These are phyloP conservation scores for Citrus australasica DNA, from an alignment of 345 rosid genomes.

Conservation along the genomic window DNA sequence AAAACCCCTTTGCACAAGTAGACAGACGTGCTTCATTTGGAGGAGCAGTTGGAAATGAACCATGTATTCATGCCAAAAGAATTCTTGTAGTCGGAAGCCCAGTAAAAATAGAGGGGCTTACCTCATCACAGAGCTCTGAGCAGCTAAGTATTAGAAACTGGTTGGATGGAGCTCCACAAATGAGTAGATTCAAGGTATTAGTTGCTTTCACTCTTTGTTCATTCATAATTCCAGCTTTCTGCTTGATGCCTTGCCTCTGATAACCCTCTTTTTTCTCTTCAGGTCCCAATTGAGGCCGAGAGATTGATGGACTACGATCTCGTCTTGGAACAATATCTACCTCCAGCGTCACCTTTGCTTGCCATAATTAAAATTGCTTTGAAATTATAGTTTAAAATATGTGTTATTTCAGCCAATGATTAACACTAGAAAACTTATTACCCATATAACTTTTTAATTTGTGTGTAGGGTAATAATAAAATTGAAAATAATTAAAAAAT, in stretches of 20 bases:
- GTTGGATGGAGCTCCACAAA: constrained; percentile 76
- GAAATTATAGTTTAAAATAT: no score
- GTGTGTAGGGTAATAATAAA: no score
- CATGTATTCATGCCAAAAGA: constrained; percentile 66
- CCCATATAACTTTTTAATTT: no score
- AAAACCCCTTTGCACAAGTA: no score
- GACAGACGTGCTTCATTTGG: no score
- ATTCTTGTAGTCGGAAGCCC: constrained; percentile 68
- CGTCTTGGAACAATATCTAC: constrained; percentile 69
- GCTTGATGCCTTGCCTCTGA: neutral
- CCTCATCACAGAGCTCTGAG: constrained; percentile 46
- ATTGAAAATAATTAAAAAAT: no score
- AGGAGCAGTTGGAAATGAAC: no score
- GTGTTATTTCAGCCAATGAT: no score
- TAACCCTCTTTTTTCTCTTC: constrained; percentile 1
- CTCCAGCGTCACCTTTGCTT: constrained; percentile 72
- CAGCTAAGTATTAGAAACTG: constrained; percentile 54
- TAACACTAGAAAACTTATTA: no score
- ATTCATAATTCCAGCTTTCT: neutral
- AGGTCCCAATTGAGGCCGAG: constrained; percentile 88
- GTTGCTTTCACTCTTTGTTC: neutral
- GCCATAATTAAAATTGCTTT: constrained; percentile 1
- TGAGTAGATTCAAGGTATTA: constrained; percentile 81
- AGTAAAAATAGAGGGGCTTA: constrained; percentile 38
- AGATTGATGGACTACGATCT: constrained; percentile 66